These are phyloP conservation scores for Colletotrichum noveboracense DNA, from an alignment of 2,329 filamentous ascomycete species.

Conservation along the genomic window DNA sequence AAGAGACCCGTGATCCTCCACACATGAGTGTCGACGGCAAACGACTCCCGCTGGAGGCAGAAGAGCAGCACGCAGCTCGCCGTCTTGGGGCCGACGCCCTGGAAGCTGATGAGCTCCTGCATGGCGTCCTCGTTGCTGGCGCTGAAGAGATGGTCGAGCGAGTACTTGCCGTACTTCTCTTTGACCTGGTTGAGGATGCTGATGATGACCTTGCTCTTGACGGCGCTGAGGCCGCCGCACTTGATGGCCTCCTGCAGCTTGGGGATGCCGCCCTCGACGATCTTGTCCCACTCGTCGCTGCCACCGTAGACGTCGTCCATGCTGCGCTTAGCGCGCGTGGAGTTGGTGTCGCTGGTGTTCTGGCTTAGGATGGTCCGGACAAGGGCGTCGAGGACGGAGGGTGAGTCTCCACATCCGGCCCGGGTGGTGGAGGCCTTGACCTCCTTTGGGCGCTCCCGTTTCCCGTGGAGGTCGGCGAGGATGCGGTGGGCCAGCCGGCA, in stretches of 20 bases:
- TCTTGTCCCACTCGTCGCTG: constrained; percentile 47
- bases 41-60: constrained; percentile 50
- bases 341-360: constrained; percentile 59
- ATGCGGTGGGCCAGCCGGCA: constrained; percentile 72
- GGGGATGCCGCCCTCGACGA: constrained; percentile 42
- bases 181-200: constrained; percentile 70
- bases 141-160: constrained; percentile 53
- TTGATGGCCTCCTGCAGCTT: constrained; percentile 66
- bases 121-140: constrained; percentile 51
- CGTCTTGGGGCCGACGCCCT: constrained; percentile 60
- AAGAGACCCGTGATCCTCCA: constrained; percentile 53
- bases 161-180: constrained; percentile 44
- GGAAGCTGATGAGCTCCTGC: constrained; percentile 53
- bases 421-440: constrained; percentile 67
- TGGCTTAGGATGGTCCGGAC: constrained; percentile 58
- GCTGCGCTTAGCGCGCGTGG: constrained; percentile 62
- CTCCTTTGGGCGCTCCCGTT: constrained; percentile 63
- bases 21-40: constrained; percentile 61
- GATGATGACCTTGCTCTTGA: constrained; percentile 78
- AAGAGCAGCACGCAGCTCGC: constrained; percentile 59
- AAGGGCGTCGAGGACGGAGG: constrained; percentile 57
- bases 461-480: constrained; percentile 69
- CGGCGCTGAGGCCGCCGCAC: constrained; percentile 71
- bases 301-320: constrained; percentile 50
- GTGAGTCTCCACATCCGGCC: constrained; percentile 64